Evolutionary conservation across 2,329 filamentous ascomycete species (phyloP).

Genomic region (Volutella citrinella): DNA sequence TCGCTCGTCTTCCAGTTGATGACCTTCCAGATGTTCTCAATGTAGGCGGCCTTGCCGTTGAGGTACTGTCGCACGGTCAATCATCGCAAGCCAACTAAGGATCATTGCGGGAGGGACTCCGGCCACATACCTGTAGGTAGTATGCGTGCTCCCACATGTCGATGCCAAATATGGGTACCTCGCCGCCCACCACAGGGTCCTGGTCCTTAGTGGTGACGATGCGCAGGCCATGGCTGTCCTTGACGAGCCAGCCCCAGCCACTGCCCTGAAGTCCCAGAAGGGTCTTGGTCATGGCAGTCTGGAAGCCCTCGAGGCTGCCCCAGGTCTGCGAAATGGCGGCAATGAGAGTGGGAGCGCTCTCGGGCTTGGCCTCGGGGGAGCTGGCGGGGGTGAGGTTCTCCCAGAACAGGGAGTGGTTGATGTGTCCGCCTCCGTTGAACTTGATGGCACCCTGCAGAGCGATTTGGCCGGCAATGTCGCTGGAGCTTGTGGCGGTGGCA

Average conservation of each 20-base stretch:
- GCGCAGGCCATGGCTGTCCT: constrained; percentile 57
- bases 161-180: constrained; percentile 71
- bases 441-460: constrained; percentile 69
- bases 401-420: constrained; percentile 95
- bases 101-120: no score
- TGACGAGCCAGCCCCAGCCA: constrained; percentile 86
- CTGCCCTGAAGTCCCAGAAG: constrained; percentile 76
- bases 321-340: constrained; percentile 63
- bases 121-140: constrained; percentile 65
- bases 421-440: constrained; percentile 89
- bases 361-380: constrained; percentile 54
- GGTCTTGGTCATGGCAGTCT: constrained; percentile 60
- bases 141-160: constrained; percentile 97
- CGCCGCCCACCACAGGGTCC: constrained; percentile 65
- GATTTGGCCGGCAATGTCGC: constrained; percentile 63
- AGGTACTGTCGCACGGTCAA: constrained; percentile 58
- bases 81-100: no score
- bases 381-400: constrained; percentile 68
- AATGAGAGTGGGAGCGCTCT: constrained; percentile 55
- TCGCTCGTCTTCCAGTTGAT: constrained; percentile 75
- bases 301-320: constrained; percentile 66
- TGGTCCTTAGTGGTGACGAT: constrained; percentile 86
- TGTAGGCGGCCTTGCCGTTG: constrained; percentile 72
- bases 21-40: constrained; percentile 74
- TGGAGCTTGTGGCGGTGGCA: constrained; percentile 49